These are phyloP conservation scores for Immersiporthe knoxdaviesiana DNA, from an alignment of 2,329 filamentous ascomycete species.

Conservation along the genomic window DNA sequence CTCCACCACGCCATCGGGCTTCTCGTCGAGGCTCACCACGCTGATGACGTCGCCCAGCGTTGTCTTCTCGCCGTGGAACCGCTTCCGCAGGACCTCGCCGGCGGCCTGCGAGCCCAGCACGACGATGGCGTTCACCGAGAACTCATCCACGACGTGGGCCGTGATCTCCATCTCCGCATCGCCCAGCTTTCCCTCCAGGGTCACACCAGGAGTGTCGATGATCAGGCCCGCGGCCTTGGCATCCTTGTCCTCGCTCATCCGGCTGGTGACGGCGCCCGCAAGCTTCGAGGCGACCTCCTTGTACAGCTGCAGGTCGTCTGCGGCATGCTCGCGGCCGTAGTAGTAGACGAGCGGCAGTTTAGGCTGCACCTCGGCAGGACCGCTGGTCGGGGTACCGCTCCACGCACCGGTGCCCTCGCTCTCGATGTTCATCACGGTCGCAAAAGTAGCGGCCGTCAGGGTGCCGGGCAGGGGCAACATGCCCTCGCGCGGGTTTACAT, in stretches of 20 bases:
- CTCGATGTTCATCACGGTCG: conserved; percentile 80
- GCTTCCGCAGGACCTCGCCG: conserved; percentile 72
- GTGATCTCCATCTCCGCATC: conserved; percentile 72
- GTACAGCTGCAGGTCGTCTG: conserved; percentile 74
- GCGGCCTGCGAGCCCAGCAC: conserved; percentile 80
- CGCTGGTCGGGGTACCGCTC: conserved; percentile 88
- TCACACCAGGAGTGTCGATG: conserved; percentile 78
- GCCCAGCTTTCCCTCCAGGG: conserved; percentile 60
- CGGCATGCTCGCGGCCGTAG: conserved; percentile 74
- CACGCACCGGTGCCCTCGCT: conserved; percentile 76
- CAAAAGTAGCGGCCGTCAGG: conserved; percentile 83
- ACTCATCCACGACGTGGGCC: conserved; percentile 69
- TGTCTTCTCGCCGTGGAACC: conserved; percentile 62
- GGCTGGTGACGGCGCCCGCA: conserved; percentile 76
- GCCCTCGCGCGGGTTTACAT: conserved; percentile 80
- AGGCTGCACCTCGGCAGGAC: conserved; percentile 83
- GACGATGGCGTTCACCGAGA: conserved; percentile 77
- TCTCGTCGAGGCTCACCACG: conserved; percentile 73
- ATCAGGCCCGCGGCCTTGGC: conserved; percentile 78
- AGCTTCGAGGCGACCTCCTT: conserved; percentile 74
- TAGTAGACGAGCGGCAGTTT: conserved; percentile 92
- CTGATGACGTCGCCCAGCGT: conserved; percentile 69
- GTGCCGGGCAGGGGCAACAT: conserved; percentile 79
- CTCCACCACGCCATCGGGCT: conserved; percentile 83
- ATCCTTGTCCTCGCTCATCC: conserved; percentile 74